These are phyloP conservation scores for Apophysomyces sp. DNA, from an alignment of 371 early-diverging fungal genomes.

Conservation along the genomic window DNA sequence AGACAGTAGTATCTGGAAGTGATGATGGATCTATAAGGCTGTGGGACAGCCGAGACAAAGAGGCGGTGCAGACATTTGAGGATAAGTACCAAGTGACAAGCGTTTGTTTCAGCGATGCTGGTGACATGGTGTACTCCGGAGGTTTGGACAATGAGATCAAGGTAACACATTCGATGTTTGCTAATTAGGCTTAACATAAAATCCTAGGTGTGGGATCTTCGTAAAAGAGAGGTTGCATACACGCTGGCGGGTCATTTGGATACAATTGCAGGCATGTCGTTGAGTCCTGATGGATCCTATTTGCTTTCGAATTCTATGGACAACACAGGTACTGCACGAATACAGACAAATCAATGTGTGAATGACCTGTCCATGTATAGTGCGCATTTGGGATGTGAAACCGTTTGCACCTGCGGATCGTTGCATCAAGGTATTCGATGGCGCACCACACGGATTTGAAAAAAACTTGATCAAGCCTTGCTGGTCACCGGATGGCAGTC, in stretches of 20 bases:
- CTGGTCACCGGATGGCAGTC: slow-evolving; percentile 89
- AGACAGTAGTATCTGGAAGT: slow-evolving; percentile 70
- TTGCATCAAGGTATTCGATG: slow-evolving; percentile 68
- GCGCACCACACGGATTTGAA: slow-evolving; percentile 94
- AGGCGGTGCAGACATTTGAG: slow-evolving; percentile 70
- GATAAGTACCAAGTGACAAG: slow-evolving; percentile 82
- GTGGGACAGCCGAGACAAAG: slow-evolving; percentile 79
- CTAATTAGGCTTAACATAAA: background rate
- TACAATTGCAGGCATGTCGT: slow-evolving; percentile 84
- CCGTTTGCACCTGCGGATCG: slow-evolving; percentile 80
- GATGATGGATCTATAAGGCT: slow-evolving; percentile 78
- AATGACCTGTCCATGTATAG: slow-evolving; percentile 24
- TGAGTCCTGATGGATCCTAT: slow-evolving; percentile 82
- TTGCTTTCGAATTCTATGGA: slow-evolving; percentile 90
- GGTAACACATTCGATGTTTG: slow-evolving; percentile 20
- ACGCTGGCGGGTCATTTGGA: slow-evolving; percentile 83
- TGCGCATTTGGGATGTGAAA: slow-evolving; percentile 94
- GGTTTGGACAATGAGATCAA: slow-evolving; percentile 90
- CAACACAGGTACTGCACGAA: slow-evolving; percentile 66
- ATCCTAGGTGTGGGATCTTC: slow-evolving; percentile 80
- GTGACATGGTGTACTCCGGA: slow-evolving; percentile 82
- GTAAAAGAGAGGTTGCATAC: slow-evolving; percentile 68
- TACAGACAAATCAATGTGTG: background rate
- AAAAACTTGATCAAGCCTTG: slow-evolving; percentile 89
- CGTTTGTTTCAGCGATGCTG: slow-evolving; percentile 75